Percentiles rank a stretch among this genome's conserved stretches.
Conservation (phyloP, 2,329 filamentous ascomycete genomes). For the Cordyceps tenuipes region DNA sequence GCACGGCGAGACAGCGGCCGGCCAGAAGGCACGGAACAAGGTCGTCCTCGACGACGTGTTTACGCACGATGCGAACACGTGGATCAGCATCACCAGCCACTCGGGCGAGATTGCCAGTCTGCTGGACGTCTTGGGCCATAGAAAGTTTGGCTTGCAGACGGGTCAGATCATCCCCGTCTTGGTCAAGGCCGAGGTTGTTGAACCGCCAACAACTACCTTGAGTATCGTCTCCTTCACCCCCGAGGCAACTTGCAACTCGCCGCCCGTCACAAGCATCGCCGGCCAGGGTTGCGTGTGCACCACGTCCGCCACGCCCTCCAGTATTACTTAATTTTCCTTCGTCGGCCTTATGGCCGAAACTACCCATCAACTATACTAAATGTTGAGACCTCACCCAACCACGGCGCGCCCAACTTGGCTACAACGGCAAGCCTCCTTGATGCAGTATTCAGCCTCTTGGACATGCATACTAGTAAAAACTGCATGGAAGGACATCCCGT, state of each 20-base stretch:
- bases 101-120: conserved; percentile 47
- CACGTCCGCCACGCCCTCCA: neutral
- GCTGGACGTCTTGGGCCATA: conserved; percentile 50
- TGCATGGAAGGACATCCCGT: too few species aligned
- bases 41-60: conserved; percentile 50
- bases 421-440: too few species aligned
- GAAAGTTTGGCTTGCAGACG: conserved; percentile 53
- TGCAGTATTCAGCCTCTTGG: too few species aligned
- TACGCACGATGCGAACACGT: conserved; percentile 40
- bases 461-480: too few species aligned
- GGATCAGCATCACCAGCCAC: conserved; percentile 53
- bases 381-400: too few species aligned
- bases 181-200: conserved; percentile 27
- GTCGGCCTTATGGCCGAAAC: too few species aligned
- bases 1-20: conserved; percentile 33
- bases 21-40: conserved; percentile 42
- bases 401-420: too few species aligned
- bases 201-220: neutral
- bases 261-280: conserved; percentile 5
- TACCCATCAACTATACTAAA: too few species aligned
- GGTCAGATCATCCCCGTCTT: conserved; percentile 61
- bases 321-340: too few species aligned
- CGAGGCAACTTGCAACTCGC: conserved; percentile 11
- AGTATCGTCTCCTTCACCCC: conserved; percentile 8
- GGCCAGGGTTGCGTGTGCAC: conserved; percentile 10